A percentile compares a stretch with the other conserved stretches of the same genome.
Conservation (phyloP, 1,139 yeast species). For the Saccharomycopsis hybrid region DNA sequence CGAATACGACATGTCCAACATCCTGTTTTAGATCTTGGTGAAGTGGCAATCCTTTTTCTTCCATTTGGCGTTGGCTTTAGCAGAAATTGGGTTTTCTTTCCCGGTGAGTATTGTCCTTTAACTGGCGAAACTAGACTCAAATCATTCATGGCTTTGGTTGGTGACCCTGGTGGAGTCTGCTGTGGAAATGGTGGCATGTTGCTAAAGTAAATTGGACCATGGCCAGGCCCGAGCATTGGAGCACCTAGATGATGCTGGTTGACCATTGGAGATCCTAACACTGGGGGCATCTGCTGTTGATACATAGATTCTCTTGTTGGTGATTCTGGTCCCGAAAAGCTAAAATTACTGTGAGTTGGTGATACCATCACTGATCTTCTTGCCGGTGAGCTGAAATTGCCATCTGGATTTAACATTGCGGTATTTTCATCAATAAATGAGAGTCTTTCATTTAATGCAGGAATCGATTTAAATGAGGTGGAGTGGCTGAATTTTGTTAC, state of each 20-base stretch:
- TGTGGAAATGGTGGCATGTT: constrained; percentile 3
- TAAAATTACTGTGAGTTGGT: background rate
- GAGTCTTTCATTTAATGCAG: constrained; percentile 19
- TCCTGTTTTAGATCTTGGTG: constrained; percentile 34
- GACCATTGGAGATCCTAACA: too few species aligned
- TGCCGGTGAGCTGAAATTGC: too few species aligned
- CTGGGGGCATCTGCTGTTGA: too few species aligned
- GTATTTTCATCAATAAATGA: constrained; percentile 17
- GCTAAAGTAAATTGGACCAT: too few species aligned
- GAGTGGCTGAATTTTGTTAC: constrained; percentile 12
- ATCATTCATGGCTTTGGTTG: constrained; percentile 18
- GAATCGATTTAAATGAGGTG: constrained; percentile 17
- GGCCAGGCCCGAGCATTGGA: too few species aligned
- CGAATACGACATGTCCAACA: constrained; percentile 50
- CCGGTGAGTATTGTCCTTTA: too few species aligned
- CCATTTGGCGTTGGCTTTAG: constrained; percentile 21
- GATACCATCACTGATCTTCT: too few species aligned
- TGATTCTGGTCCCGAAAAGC: constrained; percentile 8
- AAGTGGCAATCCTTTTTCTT: constrained; percentile 22
- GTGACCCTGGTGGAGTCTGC: constrained; percentile 21
- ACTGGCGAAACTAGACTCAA: constrained; percentile 13
- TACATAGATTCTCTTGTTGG: constrained; percentile 17
- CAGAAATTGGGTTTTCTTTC: constrained; percentile 11
- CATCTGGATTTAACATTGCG: background rate
- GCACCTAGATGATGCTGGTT: too few species aligned